These are phyloP conservation scores for Haplosporangium sp. DNA, from an alignment of 371 early-diverging fungal species.

Conservation along the genomic window DNA sequence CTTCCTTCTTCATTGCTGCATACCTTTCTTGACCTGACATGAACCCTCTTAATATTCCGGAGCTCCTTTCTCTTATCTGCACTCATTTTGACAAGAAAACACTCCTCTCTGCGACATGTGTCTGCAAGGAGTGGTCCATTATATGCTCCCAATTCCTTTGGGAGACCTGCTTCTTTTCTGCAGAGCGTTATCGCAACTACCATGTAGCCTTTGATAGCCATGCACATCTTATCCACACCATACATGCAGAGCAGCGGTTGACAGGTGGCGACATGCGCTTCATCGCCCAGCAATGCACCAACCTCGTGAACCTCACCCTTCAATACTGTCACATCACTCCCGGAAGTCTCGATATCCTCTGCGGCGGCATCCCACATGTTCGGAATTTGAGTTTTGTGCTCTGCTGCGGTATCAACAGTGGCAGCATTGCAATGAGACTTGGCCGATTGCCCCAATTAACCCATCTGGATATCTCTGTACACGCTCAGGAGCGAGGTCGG, in stretches of 20 bases:
- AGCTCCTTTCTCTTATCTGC: slow-evolving; percentile 21
- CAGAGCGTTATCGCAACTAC: slow-evolving; percentile 26
- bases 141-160: slow-evolving; percentile 30
- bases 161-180: slow-evolving; percentile 31
- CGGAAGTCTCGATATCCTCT: slow-evolving; percentile 30
- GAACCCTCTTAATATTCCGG: slow-evolving; percentile 33
- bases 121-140: slow-evolving; percentile 16
- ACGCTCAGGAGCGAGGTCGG: slow-evolving; percentile 34
- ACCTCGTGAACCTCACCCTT: slow-evolving; percentile 18
- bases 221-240: slow-evolving; percentile 21
- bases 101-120: slow-evolving; percentile 13
- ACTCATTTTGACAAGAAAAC: slow-evolving; percentile 18
- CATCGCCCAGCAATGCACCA: slow-evolving; percentile 36
- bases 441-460: slow-evolving; percentile 18
- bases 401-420: slow-evolving; percentile 32
- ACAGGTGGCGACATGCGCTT: slow-evolving; percentile 41
- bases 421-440: slow-evolving; percentile 21
- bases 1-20: neutral
- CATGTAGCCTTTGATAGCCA: slow-evolving; percentile 25
- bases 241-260: slow-evolving; percentile 33
- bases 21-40: neutral
- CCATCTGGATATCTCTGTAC: slow-evolving; percentile 25
- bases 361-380: slow-evolving; percentile 26
- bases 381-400: slow-evolving; percentile 16
- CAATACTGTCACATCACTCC: slow-evolving; percentile 22